Evolutionary conservation across 148 eudicot genomes (phyloP).

Genomic region (Vaccinium macrocarpon): DNA sequence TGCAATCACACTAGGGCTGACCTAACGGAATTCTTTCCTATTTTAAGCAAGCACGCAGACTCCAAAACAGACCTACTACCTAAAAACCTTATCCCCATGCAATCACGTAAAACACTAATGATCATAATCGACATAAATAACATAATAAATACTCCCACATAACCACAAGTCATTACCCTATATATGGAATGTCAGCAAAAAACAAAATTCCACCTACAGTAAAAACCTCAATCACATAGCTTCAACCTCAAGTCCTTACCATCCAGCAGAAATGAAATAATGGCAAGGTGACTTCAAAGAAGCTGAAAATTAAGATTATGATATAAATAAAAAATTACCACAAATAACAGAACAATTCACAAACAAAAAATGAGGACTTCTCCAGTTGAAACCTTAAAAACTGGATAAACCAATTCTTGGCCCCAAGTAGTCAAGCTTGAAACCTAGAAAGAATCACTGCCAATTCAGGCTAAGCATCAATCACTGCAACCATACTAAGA

Average conservation of each 20-base stretch:
- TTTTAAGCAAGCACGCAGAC: background rate
- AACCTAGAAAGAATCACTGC: background rate
- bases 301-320: background rate
- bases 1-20: background rate
- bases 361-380: background rate
- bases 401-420: background rate
- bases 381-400: background rate
- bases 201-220: background rate
- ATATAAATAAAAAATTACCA: background rate
- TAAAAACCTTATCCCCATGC: background rate
- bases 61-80: background rate
- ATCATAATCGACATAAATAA: background rate
- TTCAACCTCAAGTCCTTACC: background rate
- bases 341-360: slow-evolving; percentile 2
- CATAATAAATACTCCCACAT: background rate
- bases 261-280: background rate
- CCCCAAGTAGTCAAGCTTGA: background rate
- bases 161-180: background rate
- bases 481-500: background rate
- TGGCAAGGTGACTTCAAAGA: background rate
- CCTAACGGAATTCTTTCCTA: background rate
- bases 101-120: background rate
- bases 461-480: background rate
- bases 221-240: background rate
- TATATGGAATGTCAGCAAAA: background rate